phyloP scores from a whole-genome alignment of 2,329 filamentous ascomycete species.

The Arthrobotrys conoides region DNA sequence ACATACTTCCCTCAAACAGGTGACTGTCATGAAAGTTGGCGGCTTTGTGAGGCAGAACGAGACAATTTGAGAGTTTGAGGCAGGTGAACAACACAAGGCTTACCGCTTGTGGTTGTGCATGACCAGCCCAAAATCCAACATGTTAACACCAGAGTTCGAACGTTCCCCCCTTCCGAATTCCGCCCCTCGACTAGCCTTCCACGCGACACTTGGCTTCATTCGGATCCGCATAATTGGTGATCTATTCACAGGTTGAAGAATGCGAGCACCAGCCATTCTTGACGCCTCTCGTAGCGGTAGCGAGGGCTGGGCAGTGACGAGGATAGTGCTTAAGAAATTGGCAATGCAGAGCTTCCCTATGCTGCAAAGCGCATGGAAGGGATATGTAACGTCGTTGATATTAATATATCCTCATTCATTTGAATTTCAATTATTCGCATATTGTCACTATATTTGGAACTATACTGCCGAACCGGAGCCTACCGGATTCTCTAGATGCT shows the following conservation, averaged over 20 bases:
- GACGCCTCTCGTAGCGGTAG: constrained; percentile 21
- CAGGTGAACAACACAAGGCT: constrained; percentile 44
- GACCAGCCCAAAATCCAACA: constrained; percentile 55
- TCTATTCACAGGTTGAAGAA: constrained; percentile 4
- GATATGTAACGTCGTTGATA: background rate
- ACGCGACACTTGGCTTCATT: constrained; percentile 22
- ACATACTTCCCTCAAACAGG: constrained; percentile 42
- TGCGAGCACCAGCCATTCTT: constrained; percentile 27
- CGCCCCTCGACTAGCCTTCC: background rate
- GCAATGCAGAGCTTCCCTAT: constrained; percentile 29
- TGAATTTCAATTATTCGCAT: background rate
- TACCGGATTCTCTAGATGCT: background rate
- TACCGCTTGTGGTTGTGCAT: constrained; percentile 50
- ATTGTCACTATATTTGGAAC: constrained; percentile 14
- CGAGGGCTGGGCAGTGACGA: constrained; percentile 33
- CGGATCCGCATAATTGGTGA: constrained; percentile 23
- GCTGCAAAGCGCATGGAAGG: background rate
- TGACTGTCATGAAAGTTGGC: constrained; percentile 6
- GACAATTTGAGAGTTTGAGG: constrained; percentile 55
- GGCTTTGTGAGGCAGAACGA: constrained; percentile 60
- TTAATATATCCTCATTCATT: background rate
- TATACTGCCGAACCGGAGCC: background rate
- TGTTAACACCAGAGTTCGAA: too few species aligned
- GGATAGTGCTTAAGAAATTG: constrained; percentile 20
- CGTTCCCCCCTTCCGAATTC: too few species aligned